A percentile compares a stretch with the other conserved stretches of the same genome.
These are phyloP conservation scores for Triangularia verruculosa DNA, from an alignment of 2,329 filamentous ascomycete species.

Conservation along the genomic window DNA sequence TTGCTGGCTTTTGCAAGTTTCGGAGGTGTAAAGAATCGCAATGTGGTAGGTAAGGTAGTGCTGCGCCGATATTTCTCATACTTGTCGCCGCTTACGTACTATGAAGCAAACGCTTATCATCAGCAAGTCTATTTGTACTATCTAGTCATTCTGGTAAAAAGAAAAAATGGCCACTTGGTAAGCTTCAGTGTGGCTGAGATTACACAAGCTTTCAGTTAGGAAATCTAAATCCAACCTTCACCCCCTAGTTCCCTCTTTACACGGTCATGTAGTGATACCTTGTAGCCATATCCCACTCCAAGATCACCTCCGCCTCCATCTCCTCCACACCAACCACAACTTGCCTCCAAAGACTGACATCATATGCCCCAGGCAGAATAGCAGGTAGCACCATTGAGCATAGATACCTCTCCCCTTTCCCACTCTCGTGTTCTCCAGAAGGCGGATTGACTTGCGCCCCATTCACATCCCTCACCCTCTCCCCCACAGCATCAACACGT, in stretches of 20 bases:
- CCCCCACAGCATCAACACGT: constrained; percentile 23
- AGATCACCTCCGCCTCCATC: constrained; percentile 42
- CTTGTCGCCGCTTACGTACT: no score
- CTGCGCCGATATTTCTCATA: no score
- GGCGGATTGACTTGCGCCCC: constrained; percentile 22
- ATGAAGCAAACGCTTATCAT: no score
- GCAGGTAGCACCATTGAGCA: constrained; percentile 39
- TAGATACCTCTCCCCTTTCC: constrained; percentile 29
- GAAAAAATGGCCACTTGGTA: no score
- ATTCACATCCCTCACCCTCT: constrained; percentile 22
- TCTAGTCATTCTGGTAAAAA: no score
- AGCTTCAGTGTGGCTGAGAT: background rate
- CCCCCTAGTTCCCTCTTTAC: background rate
- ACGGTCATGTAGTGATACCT: constrained; percentile 41
- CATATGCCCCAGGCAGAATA: constrained; percentile 37
- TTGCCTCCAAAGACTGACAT: constrained; percentile 41
- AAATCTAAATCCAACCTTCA: background rate
- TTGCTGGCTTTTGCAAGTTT: no score
- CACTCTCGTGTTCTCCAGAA: constrained; percentile 7
- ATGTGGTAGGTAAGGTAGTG: no score
- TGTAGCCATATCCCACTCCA: constrained; percentile 44
- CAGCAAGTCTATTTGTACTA: no score
- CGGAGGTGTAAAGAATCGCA: no score
- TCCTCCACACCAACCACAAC: constrained; percentile 32
- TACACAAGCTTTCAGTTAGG: no score